Conservation (phyloP, 2,329 filamentous ascomycete species). For the Fusarium nurragi region DNA sequence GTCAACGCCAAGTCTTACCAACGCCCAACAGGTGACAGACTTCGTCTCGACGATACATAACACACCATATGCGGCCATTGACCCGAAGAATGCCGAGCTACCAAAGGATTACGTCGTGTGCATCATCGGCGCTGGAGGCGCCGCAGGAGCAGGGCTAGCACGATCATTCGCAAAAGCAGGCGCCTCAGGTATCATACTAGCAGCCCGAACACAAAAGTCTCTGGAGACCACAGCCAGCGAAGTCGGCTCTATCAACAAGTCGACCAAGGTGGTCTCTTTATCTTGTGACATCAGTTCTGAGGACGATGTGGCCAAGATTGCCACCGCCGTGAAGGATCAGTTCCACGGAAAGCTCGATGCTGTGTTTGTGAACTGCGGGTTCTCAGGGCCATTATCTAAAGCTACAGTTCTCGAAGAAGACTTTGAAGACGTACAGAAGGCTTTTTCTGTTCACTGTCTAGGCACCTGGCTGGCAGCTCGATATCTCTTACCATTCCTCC, state of each 20-base stretch:
- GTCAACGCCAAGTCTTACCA: neutral
- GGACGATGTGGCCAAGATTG: neutral
- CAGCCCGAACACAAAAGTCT: neutral
- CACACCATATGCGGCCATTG: neutral
- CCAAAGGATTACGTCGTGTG: neutral
- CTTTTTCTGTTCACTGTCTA: neutral
- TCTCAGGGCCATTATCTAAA: neutral
- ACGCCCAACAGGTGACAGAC: constrained; percentile 2
- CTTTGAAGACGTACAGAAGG: neutral
- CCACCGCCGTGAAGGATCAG: neutral
- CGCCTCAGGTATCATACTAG: neutral
- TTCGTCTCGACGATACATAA: neutral
- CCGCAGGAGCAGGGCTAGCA: neutral
- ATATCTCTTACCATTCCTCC: neutral
- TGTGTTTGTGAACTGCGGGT: constrained; percentile 13
- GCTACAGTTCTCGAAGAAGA: constrained; percentile 9
- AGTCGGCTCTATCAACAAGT: neutral
- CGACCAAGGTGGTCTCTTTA: neutral
- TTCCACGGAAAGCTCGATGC: neutral
- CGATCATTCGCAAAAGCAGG: constrained; percentile 6
- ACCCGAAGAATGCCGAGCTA: neutral
- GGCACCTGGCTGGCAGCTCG: constrained; percentile 16
- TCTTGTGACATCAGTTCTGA: neutral
- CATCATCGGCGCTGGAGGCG: constrained; percentile 13
- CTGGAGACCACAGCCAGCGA: neutral